phyloP scores from a whole-genome alignment of 805 yeast species.

The Ascoidea asiatica region DNA sequence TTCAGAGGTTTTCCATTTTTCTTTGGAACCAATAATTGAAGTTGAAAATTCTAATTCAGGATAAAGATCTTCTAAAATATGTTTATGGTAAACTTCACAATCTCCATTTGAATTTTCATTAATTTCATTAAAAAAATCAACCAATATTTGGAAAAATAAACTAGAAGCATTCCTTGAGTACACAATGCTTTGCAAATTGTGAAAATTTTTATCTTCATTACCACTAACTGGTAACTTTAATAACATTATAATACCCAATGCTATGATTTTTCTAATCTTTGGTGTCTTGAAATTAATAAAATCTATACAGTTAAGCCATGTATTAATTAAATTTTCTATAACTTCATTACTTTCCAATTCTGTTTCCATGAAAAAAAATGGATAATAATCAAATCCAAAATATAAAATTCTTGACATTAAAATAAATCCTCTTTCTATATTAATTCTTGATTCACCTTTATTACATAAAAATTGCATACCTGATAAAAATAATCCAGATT shows the following conservation, averaged over 20 bases:
- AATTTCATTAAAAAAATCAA: slow-evolving; percentile 57
- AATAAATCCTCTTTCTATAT: slow-evolving; percentile 13
- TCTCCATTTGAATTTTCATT: slow-evolving; percentile 49
- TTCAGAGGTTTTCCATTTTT: slow-evolving; percentile 23
- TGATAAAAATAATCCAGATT: slow-evolving; percentile 15
- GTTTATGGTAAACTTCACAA: slow-evolving; percentile 34
- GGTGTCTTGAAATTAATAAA: slow-evolving; percentile 52
- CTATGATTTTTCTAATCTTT: slow-evolving; percentile 53
- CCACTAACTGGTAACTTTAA: slow-evolving; percentile 20
- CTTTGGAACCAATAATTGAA: slow-evolving; percentile 16
- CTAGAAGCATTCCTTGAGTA: slow-evolving; percentile 11
- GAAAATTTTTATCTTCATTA: slow-evolving; percentile 11
- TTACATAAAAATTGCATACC: slow-evolving; percentile 17
- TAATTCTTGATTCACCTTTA: slow-evolving; percentile 18
- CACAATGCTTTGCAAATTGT: slow-evolving; percentile 10
- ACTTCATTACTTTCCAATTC: slow-evolving; percentile 14
- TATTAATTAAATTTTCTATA: slow-evolving; percentile 17
- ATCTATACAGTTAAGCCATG: slow-evolving; percentile 32
- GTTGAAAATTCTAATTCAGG: slow-evolving; percentile 10
- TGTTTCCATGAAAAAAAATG: neutral
- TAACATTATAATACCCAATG: slow-evolving; percentile 46
- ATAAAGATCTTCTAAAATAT: slow-evolving; percentile 9
- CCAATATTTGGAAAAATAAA: slow-evolving; percentile 27
- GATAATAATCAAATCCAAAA: slow-evolving; percentile 1
- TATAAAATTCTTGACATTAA: slow-evolving; percentile 5